Conservation (phyloP, 2,329 filamentous ascomycete genomes). For the Aspergillus hortae region DNA sequence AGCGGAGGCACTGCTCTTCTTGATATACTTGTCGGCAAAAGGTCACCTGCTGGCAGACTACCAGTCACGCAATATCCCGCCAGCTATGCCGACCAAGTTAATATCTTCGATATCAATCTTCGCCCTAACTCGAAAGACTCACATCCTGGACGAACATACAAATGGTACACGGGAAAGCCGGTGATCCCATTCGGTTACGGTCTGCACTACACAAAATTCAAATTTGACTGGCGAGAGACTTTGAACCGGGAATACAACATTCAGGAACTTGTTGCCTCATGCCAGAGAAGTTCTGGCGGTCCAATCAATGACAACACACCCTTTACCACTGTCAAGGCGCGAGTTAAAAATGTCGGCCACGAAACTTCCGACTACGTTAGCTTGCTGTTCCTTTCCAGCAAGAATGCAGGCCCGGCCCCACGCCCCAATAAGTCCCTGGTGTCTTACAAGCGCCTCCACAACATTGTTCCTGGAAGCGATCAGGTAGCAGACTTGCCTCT, state of each 20-base stretch:
- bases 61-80: conserved; percentile 33
- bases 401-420: conserved; percentile 28
- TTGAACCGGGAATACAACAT: conserved; percentile 1
- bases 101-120: conserved; percentile 34
- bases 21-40: conserved; percentile 33
- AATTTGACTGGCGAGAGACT: conserved; percentile 4
- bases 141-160: conserved; percentile 36
- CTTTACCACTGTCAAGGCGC: conserved; percentile 24
- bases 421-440: conserved; percentile 34
- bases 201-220: conserved; percentile 39
- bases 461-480: conserved; percentile 16
- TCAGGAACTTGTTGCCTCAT: background rate
- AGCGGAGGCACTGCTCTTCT: conserved; percentile 34
- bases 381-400: conserved; percentile 28
- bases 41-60: conserved; percentile 33
- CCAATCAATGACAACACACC: background rate
- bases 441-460: conserved; percentile 21
- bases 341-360: conserved; percentile 29
- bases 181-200: conserved; percentile 38
- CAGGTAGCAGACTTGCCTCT: conserved; percentile 22
- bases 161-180: conserved; percentile 31
- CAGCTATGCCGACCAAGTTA: conserved; percentile 39
- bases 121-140: conserved; percentile 19
- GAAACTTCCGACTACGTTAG: conserved; percentile 32
- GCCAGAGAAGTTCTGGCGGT: background rate